Conservation (phyloP, 495 filamentous ascomycete genomes). For the Immersiella caudata region DNA sequence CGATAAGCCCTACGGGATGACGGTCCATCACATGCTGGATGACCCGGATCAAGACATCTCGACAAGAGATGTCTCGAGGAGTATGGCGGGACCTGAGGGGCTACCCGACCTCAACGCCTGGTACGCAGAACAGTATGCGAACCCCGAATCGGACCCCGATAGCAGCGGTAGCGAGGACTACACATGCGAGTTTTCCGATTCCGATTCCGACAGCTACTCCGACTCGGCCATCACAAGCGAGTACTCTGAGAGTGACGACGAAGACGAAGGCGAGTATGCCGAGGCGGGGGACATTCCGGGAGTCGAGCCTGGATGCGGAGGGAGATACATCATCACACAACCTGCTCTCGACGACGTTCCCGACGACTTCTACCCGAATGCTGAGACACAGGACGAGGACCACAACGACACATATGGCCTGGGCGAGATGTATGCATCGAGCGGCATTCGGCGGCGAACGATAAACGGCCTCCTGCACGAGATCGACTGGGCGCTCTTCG, state of each 20-base stretch:
- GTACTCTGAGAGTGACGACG: slow-evolving; percentile 43
- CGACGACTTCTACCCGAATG: slow-evolving; percentile 71
- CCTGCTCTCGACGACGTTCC: slow-evolving; percentile 85
- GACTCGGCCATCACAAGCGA: slow-evolving; percentile 52
- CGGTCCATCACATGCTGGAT: slow-evolving; percentile 94
- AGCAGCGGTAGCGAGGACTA: slow-evolving; percentile 47
- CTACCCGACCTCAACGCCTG: slow-evolving; percentile 33
- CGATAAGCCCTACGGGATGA: slow-evolving; percentile 83
- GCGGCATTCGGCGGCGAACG: slow-evolving; percentile 74
- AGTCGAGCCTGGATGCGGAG: slow-evolving; percentile 71
- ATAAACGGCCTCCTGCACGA: slow-evolving; percentile 73
- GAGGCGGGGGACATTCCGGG: slow-evolving; percentile 86
- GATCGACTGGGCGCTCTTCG: slow-evolving; percentile 94
- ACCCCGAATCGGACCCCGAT: slow-evolving; percentile 40
- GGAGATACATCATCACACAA: slow-evolving; percentile 75
- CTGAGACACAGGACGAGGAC: slow-evolving; percentile 60
- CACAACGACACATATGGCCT: slow-evolving; percentile 71
- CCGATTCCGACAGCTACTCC: slow-evolving; percentile 54
- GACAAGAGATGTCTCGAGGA: slow-evolving; percentile 26
- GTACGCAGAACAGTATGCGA: slow-evolving; percentile 39
- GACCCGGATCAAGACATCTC: slow-evolving; percentile 67
- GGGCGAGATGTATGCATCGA: slow-evolving; percentile 85
- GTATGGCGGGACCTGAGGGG: slow-evolving; percentile 30
- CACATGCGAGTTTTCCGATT: slow-evolving; percentile 57
- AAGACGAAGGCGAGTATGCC: slow-evolving; percentile 44